Evolutionary conservation across 192 early-diverging fungal species (phyloP), one percentile per base, ranked within the genome.

Genomic region (Entomortierella lignicola): DNA sequence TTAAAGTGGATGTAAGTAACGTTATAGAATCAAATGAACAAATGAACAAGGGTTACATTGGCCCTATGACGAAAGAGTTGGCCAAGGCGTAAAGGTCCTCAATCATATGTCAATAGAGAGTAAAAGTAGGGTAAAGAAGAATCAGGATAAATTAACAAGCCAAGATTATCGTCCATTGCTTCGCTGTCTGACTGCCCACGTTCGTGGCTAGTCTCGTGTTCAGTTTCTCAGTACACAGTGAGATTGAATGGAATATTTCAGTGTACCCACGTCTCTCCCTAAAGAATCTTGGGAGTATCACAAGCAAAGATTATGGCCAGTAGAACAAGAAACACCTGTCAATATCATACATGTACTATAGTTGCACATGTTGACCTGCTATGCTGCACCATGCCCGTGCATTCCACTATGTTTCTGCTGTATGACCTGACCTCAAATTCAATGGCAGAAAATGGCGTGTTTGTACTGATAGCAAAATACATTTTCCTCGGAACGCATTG

Each of bases 61-160:
- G 34, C 4, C 10, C 34, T 37, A 7, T 37, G 34, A 37, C 1
- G 25, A 17, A 34, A 57, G 1, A 34, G 6, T 4, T 57, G 55
- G 55, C 31, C 55, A 31, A 30, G 55, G 55, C 55, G 32, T 57
- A 18, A 25, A 54, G 26, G 10, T 26, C 2, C 15, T 30, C 55
- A 30, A n/a, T 61, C 60, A 61, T 61, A 29, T 61, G 60, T 43
- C 60, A 61, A 18, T 26, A 50, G 60, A 43, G 21, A n/a, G n/a
- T n/a, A n/a, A n/a, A n/a, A n/a, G 10, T 10, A 37, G 5, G 34
- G 10, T 50, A 61, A 61, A 61, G 60, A 61, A 61, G 60, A 61
- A 61, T 61, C 44, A 26, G 23, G 44, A 30, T 48, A 60, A 60
- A 43, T 31, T 17, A 60, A 12, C n/a, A 11, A 34, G 13, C 31